A percentile compares a stretch with the other conserved stretches of the same genome.
phyloP scores from a whole-genome alignment of 2,329 filamentous ascomycete species.

The Aspergillus pseudoviridinutans region DNA sequence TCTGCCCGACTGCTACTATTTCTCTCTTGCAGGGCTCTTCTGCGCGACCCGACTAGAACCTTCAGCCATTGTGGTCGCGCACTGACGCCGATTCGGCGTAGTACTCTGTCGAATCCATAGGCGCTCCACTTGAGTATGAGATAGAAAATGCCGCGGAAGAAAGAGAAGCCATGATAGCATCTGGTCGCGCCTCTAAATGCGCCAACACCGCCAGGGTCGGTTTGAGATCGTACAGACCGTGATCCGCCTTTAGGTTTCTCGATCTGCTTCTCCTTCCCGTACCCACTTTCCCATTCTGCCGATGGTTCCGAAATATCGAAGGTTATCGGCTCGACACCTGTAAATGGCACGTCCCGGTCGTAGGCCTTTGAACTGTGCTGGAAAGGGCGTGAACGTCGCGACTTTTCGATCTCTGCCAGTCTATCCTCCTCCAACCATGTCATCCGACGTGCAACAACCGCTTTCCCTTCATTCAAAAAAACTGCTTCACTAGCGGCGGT shows the following conservation, averaged over 20 bases:
- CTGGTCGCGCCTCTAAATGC: constrained; percentile 73
- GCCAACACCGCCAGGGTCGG: constrained; percentile 62
- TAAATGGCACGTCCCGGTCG: constrained; percentile 22
- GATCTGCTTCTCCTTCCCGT: constrained; percentile 43
- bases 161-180: constrained; percentile 69
- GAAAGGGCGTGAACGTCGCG: constrained; percentile 28
- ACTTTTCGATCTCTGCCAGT: constrained; percentile 66
- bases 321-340: constrained; percentile 28
- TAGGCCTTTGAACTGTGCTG: constrained; percentile 13
- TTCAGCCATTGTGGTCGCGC: constrained; percentile 62
- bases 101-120: constrained; percentile 49
- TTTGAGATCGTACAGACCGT: constrained; percentile 34
- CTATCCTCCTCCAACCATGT: constrained; percentile 94
- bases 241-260: constrained; percentile 35
- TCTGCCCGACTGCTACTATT: constrained; percentile 16
- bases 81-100: constrained; percentile 59
- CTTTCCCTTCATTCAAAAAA: constrained; percentile 84
- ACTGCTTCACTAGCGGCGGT: constrained; percentile 95
- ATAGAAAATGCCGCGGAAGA: constrained; percentile 69
- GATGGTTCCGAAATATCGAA: constrained; percentile 33
- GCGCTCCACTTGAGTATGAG: constrained; percentile 59
- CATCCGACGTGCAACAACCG: constrained; percentile 66
- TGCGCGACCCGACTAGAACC: constrained; percentile 28
- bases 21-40: constrained; percentile 13
- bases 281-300: constrained; percentile 44